These are phyloP conservation scores for Hypsizygus ulmarius DNA, from an alignment of 1,284 basidiomycete genomes.

Conservation along the genomic window DNA sequence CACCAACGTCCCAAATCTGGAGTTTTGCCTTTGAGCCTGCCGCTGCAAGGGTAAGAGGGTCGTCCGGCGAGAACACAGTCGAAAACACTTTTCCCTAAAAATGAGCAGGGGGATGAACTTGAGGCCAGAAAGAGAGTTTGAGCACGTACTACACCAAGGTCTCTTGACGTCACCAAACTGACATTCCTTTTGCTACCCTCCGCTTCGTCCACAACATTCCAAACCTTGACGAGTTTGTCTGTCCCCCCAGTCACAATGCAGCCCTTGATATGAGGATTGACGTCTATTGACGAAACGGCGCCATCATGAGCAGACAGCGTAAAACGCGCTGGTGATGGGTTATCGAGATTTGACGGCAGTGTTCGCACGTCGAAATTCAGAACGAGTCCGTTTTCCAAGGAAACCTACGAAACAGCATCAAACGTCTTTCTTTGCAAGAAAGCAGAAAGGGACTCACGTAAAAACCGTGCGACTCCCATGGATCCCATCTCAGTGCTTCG, in stretches of 20 bases:
- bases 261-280: conserved; percentile 89
- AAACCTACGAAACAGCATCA: conserved; percentile 53
- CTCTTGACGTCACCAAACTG: conserved; percentile 84
- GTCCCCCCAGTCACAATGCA: conserved; percentile 92
- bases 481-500: conserved; percentile 94
- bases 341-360: conserved; percentile 62
- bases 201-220: conserved; percentile 81
- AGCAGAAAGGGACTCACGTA: conserved; percentile 59
- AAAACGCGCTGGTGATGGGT: conserved; percentile 72
- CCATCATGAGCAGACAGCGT: conserved; percentile 94
- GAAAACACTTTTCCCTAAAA: conserved; percentile 93
- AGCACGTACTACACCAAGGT: conserved; percentile 88
- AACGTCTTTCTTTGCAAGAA: too few species aligned
- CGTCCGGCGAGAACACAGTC: conserved; percentile 87
- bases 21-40: conserved; percentile 92
- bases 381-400: conserved; percentile 90
- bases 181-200: conserved; percentile 72
- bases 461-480: conserved; percentile 86
- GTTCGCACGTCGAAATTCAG: conserved; percentile 90
- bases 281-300: conserved; percentile 88
- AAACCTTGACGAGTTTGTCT: conserved; percentile 92
- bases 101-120: conserved; percentile 3
- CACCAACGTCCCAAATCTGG: conserved; percentile 92
- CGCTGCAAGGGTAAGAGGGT: conserved; percentile 90
- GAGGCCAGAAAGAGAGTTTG: conserved; percentile 3